These are phyloP conservation scores for Colletotrichum sp. DNA, from an alignment of 2,329 filamentous ascomycete genomes.

Conservation along the genomic window DNA sequence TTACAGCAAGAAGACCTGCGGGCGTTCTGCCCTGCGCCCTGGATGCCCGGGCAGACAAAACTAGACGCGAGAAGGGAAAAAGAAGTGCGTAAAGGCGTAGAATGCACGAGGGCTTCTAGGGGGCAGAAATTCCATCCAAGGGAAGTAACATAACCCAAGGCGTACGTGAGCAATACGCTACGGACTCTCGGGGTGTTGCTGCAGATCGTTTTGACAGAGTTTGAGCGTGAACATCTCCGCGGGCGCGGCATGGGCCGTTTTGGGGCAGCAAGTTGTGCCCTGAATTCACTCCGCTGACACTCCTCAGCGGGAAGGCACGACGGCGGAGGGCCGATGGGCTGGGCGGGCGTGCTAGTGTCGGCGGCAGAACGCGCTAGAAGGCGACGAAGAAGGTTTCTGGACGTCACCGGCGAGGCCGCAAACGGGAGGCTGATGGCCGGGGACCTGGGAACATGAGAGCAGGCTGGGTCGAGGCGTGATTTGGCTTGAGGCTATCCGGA, in stretches of 20 bases:
- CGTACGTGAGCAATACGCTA: neutral
- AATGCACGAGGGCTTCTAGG: neutral
- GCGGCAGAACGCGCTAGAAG: slow-evolving; percentile 14
- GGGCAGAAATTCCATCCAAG: neutral
- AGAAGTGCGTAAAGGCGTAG: neutral
- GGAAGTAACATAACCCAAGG: neutral
- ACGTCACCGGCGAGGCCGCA: slow-evolving; percentile 19
- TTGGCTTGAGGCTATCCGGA: neutral
- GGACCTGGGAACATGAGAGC: neutral
- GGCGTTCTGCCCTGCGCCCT: neutral
- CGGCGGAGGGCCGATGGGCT: neutral
- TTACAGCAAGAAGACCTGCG: neutral
- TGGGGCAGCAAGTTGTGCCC: neutral
- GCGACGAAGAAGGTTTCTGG: slow-evolving; percentile 13
- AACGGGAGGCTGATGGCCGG: slow-evolving; percentile 8
- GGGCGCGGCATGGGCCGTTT: neutral
- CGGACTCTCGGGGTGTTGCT: slow-evolving; percentile 5
- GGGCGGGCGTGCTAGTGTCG: neutral
- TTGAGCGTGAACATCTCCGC: neutral
- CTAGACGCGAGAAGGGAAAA: neutral
- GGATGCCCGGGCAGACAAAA: neutral
- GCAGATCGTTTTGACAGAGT: neutral
- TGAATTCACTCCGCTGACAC: neutral
- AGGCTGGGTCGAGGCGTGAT: neutral
- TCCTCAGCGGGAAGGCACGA: neutral